Evolutionary conservation across 1,284 basidiomycete species (phyloP).

Genomic region (Pseudozyma thailandica): DNA sequence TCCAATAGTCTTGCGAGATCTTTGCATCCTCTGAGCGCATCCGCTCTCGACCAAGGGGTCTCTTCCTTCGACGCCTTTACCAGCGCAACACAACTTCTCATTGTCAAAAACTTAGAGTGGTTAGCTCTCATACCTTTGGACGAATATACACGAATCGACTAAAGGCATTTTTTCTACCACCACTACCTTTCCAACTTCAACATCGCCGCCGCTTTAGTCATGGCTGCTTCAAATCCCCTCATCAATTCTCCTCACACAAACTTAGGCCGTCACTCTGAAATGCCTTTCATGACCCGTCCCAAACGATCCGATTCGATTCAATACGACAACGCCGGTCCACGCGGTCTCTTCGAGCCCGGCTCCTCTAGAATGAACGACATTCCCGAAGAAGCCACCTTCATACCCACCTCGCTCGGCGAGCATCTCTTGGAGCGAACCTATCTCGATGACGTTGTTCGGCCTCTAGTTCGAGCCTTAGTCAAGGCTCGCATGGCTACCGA

Average conservation of each 20-base stretch:
- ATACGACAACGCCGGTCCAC: slow-evolving; percentile 6
- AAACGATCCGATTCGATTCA: slow-evolving; percentile 35
- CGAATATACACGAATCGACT: slow-evolving; percentile 46
- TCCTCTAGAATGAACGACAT: slow-evolving; percentile 17
- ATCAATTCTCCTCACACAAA: slow-evolving; percentile 28
- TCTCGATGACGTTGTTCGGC: slow-evolving; percentile 48
- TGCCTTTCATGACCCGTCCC: slow-evolving; percentile 19
- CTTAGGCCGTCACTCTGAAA: slow-evolving; percentile 16
- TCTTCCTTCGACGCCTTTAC: not conserved
- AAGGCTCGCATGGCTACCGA: slow-evolving; percentile 38
- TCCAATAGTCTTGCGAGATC: too few relatives aligned
- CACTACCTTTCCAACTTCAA: slow-evolving; percentile 1
- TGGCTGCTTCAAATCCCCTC: slow-evolving; percentile 41
- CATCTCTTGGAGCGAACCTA: slow-evolving; percentile 49
- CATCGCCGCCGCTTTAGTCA: slow-evolving; percentile 5
- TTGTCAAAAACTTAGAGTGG: slow-evolving; percentile 6
- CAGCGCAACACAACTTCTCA: not conserved
- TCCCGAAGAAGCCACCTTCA: slow-evolving; percentile 31
- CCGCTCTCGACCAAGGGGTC: not conserved
- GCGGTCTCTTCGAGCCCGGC: slow-evolving; percentile 14
- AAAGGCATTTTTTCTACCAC: slow-evolving; percentile 11
- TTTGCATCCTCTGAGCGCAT: too few relatives aligned
- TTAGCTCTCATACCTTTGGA: slow-evolving; percentile 28
- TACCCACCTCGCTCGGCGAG: slow-evolving; percentile 44
- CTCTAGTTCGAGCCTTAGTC: slow-evolving; percentile 46